These are phyloP conservation scores for Naganishia antarctica DNA, from an alignment of 768 basidiomycete species.

Conservation along the genomic window DNA sequence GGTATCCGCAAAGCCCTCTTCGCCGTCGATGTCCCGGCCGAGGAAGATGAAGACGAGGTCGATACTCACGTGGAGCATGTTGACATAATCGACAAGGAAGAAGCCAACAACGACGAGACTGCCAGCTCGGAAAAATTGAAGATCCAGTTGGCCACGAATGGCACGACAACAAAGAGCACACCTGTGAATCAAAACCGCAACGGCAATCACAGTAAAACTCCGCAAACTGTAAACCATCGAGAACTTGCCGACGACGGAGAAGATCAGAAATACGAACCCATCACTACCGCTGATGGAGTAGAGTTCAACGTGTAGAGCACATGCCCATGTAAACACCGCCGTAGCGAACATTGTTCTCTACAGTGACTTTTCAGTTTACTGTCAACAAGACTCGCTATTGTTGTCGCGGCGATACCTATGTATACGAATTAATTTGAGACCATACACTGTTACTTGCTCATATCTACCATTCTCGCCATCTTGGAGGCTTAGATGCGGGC, in stretches of 20 bases:
- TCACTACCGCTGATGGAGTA: constrained; percentile 8
- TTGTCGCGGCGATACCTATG: too few relatives aligned
- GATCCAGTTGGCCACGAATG: not conserved
- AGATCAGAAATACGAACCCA: constrained; percentile 8
- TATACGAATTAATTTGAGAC: too few relatives aligned
- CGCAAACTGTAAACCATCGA: not conserved
- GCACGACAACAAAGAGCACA: not conserved
- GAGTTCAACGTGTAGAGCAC: constrained; percentile 9
- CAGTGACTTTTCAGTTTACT: too few relatives aligned
- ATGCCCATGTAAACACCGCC: not conserved
- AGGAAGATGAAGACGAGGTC: constrained; percentile 33
- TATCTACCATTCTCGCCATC: too few relatives aligned
- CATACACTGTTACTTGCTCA: too few relatives aligned
- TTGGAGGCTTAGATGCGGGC: too few relatives aligned
- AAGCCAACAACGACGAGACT: not conserved
- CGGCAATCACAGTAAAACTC: not conserved
- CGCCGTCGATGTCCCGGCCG: constrained; percentile 23
- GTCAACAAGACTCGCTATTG: too few relatives aligned
- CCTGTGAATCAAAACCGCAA: too few relatives aligned
- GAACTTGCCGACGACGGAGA: not conserved
- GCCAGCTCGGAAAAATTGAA: not conserved
- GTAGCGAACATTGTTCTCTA: too few relatives aligned
- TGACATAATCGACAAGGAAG: not conserved
- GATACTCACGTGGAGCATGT: constrained; percentile 16
- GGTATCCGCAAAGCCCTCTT: constrained; percentile 7